Percentiles rank a stretch among this genome's conserved stretches.
Evolutionary conservation across 2,329 filamentous ascomycete genomes (phyloP).

Genomic region (Ambrosiella cleistominuta): DNA sequence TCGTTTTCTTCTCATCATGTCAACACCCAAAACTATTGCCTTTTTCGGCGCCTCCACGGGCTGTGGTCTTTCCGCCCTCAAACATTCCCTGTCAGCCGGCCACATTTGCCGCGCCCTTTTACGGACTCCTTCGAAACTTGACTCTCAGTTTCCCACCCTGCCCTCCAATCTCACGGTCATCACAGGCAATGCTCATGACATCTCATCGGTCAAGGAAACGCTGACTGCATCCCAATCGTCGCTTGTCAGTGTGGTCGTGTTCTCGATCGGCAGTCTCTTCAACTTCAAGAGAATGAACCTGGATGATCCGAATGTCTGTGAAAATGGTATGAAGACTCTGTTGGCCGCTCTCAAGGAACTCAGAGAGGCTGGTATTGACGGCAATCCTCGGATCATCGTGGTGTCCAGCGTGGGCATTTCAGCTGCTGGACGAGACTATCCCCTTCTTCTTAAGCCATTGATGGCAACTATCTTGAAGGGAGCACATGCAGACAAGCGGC

Average conservation of each 20-base stretch:
- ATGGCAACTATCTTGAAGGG: slow-evolving; percentile 25
- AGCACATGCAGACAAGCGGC: slow-evolving; percentile 31
- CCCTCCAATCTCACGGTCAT: slow-evolving; percentile 23
- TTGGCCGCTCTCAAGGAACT: slow-evolving; percentile 22
- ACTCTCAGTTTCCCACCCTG: slow-evolving; percentile 19
- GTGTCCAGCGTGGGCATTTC: slow-evolving; percentile 26
- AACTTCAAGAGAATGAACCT: slow-evolving; percentile 20
- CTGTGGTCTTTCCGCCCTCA: slow-evolving; percentile 29
- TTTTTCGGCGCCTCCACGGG: slow-evolving; percentile 38
- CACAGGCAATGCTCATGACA: slow-evolving; percentile 31
- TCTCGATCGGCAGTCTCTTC: slow-evolving; percentile 27
- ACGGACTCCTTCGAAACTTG: slow-evolving; percentile 32
- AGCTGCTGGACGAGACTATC: slow-evolving; percentile 23
- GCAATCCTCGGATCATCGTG: slow-evolving; percentile 21
- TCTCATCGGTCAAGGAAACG: slow-evolving; percentile 21
- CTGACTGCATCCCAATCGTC: slow-evolving; percentile 19
- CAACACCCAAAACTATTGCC: slow-evolving; percentile 22
- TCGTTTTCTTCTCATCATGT: not conserved
- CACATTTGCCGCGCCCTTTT: slow-evolving; percentile 31
- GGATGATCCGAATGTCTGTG: slow-evolving; percentile 32
- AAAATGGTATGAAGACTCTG: slow-evolving; percentile 26
- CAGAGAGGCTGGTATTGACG: slow-evolving; percentile 16
- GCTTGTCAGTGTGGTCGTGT: slow-evolving; percentile 30
- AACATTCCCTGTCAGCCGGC: slow-evolving; percentile 27
- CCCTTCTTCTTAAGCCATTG: slow-evolving; percentile 25